phyloP scores from a whole-genome alignment of 495 filamentous ascomycete species.

The Aspergillus ellipticus region DNA sequence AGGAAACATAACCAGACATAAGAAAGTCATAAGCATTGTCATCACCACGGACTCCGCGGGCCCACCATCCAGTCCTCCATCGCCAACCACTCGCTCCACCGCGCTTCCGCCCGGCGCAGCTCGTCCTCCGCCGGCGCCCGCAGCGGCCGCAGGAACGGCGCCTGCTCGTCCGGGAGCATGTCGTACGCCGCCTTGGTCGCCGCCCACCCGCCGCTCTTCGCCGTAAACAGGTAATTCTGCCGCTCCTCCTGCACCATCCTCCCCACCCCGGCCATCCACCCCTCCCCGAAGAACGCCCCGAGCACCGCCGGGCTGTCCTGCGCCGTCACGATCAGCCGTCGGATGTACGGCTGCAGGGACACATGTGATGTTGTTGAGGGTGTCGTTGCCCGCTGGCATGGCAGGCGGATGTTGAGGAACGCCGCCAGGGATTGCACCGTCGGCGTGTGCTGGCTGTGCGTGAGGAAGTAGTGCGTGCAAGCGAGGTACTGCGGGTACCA shows the following conservation, averaged over 20 bases:
- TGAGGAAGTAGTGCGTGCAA: constrained; percentile 84
- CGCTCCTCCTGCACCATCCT: constrained; percentile 81
- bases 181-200: constrained; percentile 85
- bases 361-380: constrained; percentile 42
- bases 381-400: constrained; percentile 31
- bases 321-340: constrained; percentile 85
- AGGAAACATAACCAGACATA: too few species aligned
- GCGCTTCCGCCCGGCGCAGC: constrained; percentile 73
- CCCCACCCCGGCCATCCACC: constrained; percentile 75
- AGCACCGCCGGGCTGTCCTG: constrained; percentile 74
- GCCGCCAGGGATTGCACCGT: constrained; percentile 85
- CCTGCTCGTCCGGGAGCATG: constrained; percentile 68
- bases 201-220: constrained; percentile 90
- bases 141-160: constrained; percentile 80
- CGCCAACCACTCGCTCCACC: constrained; percentile 83
- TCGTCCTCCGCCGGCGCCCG: constrained; percentile 70
- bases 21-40: background rate
- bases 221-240: constrained; percentile 88
- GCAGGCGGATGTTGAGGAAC: constrained; percentile 76
- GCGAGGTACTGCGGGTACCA: constrained; percentile 88
- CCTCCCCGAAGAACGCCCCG: constrained; percentile 84
- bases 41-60: constrained; percentile 50
- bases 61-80: constrained; percentile 98
- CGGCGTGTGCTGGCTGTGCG: constrained; percentile 73
- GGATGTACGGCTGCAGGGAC: constrained; percentile 79